Base-by-base conservation (phyloP, 2,329 filamentous ascomycete species). In the Colletotrichum sidae region DNA sequence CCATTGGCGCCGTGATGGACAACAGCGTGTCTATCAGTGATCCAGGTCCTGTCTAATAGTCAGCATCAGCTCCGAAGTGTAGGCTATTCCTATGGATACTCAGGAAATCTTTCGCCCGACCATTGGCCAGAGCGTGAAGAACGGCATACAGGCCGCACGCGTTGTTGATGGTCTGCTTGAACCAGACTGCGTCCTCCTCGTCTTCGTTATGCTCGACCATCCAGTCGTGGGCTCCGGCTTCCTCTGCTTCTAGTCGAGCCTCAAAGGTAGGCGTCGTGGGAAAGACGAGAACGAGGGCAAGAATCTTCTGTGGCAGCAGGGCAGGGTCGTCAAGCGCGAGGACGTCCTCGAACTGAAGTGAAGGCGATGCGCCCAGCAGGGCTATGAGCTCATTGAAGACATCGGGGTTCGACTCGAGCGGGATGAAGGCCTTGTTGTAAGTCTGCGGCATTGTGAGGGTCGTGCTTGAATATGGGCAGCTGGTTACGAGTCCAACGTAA, bases 141-240 rank as follows among this genome's bases (percentile, higher is more conserved):
- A 92, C 78, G 0, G 84, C 90, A 71, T 92, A 91, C 17, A 92
- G 79, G 0, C 90, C 90, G 72, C 90, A 92, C 2, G 90, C 89
- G 72, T 92, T 92, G 68, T 88, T 83, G 72, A 92, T 92, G 0
- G 89, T 92, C 72, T 92, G 89, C 72, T 87, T 89, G 77, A 90
- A 92, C 90, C 89, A 92, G n/a, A 90, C 75, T 0, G 90, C 86
- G n/a, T 86, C 82, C 67, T 92, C 89, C 2, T 75, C 71, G 4
- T 83, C 76, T 1, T 88, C 88, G 35, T 50, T 17, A 10, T 62
- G 59, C 15, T 34, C 55, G 2, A 66, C 58, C 41, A 50, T 50
- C 63, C 72, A 71, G 15, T 70, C 59, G 8, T 53, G n/a, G 0
- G 53, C 51, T 2, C n/a, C 39, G 12, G 49, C 51, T 9, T 72